Evolutionary conservation across 2,329 filamentous ascomycete species (phyloP).

Genomic region (Pyrenophora teres): DNA sequence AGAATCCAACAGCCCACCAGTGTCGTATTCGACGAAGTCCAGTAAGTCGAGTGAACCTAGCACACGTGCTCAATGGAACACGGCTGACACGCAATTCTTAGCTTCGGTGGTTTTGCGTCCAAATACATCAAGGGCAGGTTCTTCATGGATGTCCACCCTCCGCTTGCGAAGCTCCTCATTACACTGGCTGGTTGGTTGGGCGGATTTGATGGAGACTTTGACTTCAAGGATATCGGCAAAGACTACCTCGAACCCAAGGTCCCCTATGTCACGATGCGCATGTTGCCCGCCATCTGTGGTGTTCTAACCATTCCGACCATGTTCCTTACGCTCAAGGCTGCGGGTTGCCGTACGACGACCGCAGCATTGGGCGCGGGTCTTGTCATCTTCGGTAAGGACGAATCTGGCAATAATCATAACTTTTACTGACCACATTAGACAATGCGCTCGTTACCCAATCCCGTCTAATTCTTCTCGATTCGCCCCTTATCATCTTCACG

Average conservation of each 20-base stretch:
- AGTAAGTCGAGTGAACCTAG: slow-evolving; percentile 66
- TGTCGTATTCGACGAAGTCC: slow-evolving; percentile 98
- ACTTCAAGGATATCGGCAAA: slow-evolving; percentile 99
- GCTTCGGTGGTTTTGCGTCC: slow-evolving; percentile 95
- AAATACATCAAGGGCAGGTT: slow-evolving; percentile 99
- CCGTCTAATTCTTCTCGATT: slow-evolving; percentile 93
- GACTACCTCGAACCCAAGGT: slow-evolving; percentile 95
- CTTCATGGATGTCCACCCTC: slow-evolving; percentile 99
- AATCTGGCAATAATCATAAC: neutral
- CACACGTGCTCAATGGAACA: neutral
- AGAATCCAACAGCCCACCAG: slow-evolving; percentile 95
- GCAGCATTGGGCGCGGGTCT: slow-evolving; percentile 81
- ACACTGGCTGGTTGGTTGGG: slow-evolving; percentile 93
- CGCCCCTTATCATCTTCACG: slow-evolving; percentile 89
- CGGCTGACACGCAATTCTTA: slow-evolving; percentile 49
- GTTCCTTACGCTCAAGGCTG: slow-evolving; percentile 91
- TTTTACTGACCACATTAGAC: slow-evolving; percentile 61
- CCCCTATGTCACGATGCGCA: slow-evolving; percentile 95
- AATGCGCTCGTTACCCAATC: slow-evolving; percentile 96
- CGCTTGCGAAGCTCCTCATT: slow-evolving; percentile 93
- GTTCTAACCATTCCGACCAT: slow-evolving; percentile 87
- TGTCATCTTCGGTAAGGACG: slow-evolving; percentile 79
- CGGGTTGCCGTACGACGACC: slow-evolving; percentile 85
- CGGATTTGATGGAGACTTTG: slow-evolving; percentile 92
- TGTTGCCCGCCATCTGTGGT: slow-evolving; percentile 88